phyloP scores from a whole-genome alignment of 306 rosid genomes.

The Fragaria nilgerrensis region DNA sequence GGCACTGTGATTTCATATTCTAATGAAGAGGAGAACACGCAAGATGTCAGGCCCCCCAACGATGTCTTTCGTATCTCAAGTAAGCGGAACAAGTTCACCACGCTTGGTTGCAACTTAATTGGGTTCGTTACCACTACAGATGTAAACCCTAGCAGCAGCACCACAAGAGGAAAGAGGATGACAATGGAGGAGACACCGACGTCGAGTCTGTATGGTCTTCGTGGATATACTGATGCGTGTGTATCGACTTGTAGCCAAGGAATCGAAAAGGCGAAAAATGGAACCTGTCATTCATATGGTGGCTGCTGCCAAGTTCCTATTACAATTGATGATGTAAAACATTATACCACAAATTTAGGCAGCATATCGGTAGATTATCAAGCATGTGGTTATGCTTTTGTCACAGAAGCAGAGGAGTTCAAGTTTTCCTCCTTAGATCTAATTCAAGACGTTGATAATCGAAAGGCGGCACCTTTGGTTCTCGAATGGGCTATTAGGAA shows the following conservation, averaged over 20 bases:
- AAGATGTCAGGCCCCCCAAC: background rate
- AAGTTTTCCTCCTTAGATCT: slow-evolving; percentile 20
- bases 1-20: background rate
- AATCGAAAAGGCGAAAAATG: background rate
- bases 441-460: background rate
- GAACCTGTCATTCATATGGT: slow-evolving; percentile 11
- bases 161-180: too few species aligned
- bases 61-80: background rate
- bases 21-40: background rate
- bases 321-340: background rate
- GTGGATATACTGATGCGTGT: background rate
- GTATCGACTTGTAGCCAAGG: background rate
- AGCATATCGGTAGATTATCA: background rate
- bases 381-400: slow-evolving; percentile 10
- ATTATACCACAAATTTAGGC: background rate
- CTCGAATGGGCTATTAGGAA: slow-evolving; percentile 34
- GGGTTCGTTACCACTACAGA: background rate
- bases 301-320: slow-evolving; percentile 19
- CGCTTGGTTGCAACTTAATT: background rate
- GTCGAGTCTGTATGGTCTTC: background rate
- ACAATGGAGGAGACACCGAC: background rate
- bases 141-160: background rate
- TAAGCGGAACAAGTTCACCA: slow-evolving; percentile 10
- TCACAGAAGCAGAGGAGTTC: slow-evolving; percentile 13
- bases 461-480: slow-evolving; percentile 11